These are phyloP conservation scores for Arthrobotrys pseudoclavata DNA, from an alignment of 2,329 filamentous ascomycete genomes.

Conservation along the genomic window DNA sequence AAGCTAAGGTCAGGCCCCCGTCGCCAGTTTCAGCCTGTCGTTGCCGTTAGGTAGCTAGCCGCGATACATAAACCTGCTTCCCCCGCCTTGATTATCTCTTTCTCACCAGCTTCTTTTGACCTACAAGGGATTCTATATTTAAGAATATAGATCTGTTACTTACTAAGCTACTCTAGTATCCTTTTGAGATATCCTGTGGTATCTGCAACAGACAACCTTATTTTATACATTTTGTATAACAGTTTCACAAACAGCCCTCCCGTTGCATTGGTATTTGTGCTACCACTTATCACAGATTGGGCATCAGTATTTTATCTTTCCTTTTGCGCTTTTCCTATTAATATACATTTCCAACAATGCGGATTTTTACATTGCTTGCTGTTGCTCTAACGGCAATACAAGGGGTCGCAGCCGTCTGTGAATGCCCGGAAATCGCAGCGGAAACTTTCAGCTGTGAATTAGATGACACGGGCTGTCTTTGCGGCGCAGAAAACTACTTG, in stretches of 20 bases:
- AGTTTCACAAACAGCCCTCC: slow-evolving; percentile 38
- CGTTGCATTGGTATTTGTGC: slow-evolving; percentile 17
- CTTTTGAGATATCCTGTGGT: slow-evolving; percentile 28
- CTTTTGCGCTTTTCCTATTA: slow-evolving; percentile 10
- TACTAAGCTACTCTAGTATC: slow-evolving; percentile 9
- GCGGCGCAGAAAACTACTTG: slow-evolving; percentile 25
- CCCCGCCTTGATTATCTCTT: slow-evolving; percentile 17
- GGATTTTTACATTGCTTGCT: slow-evolving; percentile 44
- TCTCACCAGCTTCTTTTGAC: slow-evolving; percentile 26
- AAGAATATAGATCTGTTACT: slow-evolving; percentile 23
- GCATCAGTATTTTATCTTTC: not conserved
- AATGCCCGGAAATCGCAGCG: slow-evolving; percentile 39
- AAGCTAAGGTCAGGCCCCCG: slow-evolving; percentile 39
- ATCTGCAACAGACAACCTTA: slow-evolving; percentile 15
- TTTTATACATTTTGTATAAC: slow-evolving; percentile 38
- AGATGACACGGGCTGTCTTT: slow-evolving; percentile 40
- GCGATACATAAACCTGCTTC: slow-evolving; percentile 54
- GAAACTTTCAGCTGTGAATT: slow-evolving; percentile 26
- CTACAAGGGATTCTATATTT: slow-evolving; percentile 28
- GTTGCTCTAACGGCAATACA: slow-evolving; percentile 28
- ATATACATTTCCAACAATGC: slow-evolving; percentile 48
- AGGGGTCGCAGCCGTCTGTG: slow-evolving; percentile 45
- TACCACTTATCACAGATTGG: slow-evolving; percentile 8
- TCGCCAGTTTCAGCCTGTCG: slow-evolving; percentile 47
- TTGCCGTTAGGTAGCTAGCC: slow-evolving; percentile 31